Base-by-base conservation (phyloP, 495 filamentous ascomycete species). In the Hamigera avellanea region DNA sequence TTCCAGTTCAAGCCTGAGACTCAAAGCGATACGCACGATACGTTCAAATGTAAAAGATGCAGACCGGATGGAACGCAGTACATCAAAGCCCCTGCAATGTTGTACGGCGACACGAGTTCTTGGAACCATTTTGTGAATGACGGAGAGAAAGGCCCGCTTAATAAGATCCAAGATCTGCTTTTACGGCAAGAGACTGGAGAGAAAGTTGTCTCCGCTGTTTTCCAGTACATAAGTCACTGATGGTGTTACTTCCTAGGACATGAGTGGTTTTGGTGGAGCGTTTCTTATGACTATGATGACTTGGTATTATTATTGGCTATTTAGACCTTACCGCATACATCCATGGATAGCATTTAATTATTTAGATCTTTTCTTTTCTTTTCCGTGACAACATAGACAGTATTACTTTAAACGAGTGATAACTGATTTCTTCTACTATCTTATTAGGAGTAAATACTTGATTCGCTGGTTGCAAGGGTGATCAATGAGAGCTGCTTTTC, bases 21-120 rank as follows among this genome's bases (percentile, higher is more conserved):
- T 2, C 73, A 69, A 15, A 93, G 85, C 46, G 93, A 99, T 50
- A 96, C 91, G 1, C 91, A 99, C 47, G 91, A 99, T 44, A 95
- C 93, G 2, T 96, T 99, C 70, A 96, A 94, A 65, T 99, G 91
- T 58, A 96, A 95, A 66, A 66, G 91, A 23, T 99, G 91, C 49
- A 83, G 79, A 50, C 79, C 83, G 1, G 84, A 93, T 45, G 86
- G 88, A 8, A 75, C 69, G 33, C 91, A 99, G 56, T 72, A 68
- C 40, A 73, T 95, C 41, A 95, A 94, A 57, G 84, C 88, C 1
- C 82, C 78, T 6, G 91, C 91, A 0, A 86, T 96, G 78, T 58
- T 96, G 46, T 99, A 99, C 52, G 91, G 91, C 28, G 91, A 99
- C 52, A 96, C 91, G 8, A 96, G 88, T 52, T 93, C 86, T 19